Base-by-base conservation (phyloP, 768 basidiomycete genomes). In the Boletus rex-veris region DNA sequence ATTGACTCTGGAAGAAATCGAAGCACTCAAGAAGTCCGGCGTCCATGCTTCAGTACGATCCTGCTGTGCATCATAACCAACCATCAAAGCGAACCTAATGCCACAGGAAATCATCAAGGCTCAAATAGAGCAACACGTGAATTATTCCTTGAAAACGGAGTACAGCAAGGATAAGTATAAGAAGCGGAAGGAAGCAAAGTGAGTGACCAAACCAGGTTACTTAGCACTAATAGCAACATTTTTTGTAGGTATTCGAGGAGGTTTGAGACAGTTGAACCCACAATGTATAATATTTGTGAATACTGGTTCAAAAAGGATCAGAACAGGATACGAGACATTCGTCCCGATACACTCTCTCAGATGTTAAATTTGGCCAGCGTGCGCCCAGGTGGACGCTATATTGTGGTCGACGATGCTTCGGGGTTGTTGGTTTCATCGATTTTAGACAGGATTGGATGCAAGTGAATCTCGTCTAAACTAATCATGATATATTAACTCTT, bases 141-240 rank as follows among this genome's bases (percentile, higher is more conserved):
- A 91, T 62, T 99, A 90, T 69, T 84, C 85, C 11, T 75, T 98
- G 45, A 98, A 98, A 73, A 98, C 95, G 1, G 97, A 96, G 71
- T 98, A 95, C 71, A 94, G 91, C 72, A 98, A 99, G 72, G 95
- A 98, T 65, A 99, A 99, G 69, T 99, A 98, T 73, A 88, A 83
- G 69, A 96, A 95, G 70, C 80, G 92, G 37, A 99, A 99, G 71
- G 92, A 95, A 73, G 93, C 91, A 52, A 99, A 98, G 95, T 96
- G 65, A 60, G 85, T 68, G 15, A 4, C 15, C 26, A 39, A 30
- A 39, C 15, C 26, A 36, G 38, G 43, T 18, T 43, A 35, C 11
- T 39, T 28, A 48, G 38, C 21, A 35, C 24, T 19, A 28, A 39
- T 19, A 37, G 45, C 40, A 44, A 47, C 44, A 8, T 47, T 38